Evolutionary conservation across 2,329 filamentous ascomycete genomes (phyloP), one percentile per base, ranked within the genome.

Genomic region (Nannizziopsis arthrosporioides): DNA sequence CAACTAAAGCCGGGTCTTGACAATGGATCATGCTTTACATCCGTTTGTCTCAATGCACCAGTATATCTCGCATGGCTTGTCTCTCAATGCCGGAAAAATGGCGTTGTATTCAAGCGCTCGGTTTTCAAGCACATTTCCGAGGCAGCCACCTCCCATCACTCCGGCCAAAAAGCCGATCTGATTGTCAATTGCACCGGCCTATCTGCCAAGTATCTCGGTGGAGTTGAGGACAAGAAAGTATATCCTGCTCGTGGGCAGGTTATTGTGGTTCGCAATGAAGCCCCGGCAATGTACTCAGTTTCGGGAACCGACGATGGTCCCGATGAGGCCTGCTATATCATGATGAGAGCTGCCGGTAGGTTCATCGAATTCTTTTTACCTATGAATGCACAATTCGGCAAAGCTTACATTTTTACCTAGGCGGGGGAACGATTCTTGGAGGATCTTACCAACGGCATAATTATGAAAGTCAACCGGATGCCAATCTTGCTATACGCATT

Each of bases 1-100:
- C 73, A 83, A 55, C 68, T 94, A 1, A 76, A 78, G 0, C 57
- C 69, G 0, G 84, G 77, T 14, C 76, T 82, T 46, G 81, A 87
- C 51, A 83, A 82, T 9, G 88, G 80, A 18, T 84, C 78, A 44
- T 72, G 75, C 48, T 94, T 92, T 64, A 86, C 78, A 6, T 90
- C 85, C 1, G 81, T 94, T 36, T 95, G 89, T 68, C 90, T 95
- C 63, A 95, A 96, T 68, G 85, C 85, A 0, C 79, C 84, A 37
- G 68, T 95, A 50, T 96, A 95, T 67, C 78, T 95, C 1, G 80
- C 85, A 3, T 95, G 85, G 79, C 80, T 96, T 0, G 71, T 85
- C 0, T 84, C 85, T 0, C 82, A 92, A 67, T 93, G 86, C 63
- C 73, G 84, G 22, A 80, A 78, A 56, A 77, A 80, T 49, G 85